Percentiles rank a stretch among this genome's conserved stretches.
These are phyloP conservation scores for Alternaria brassicicola DNA, from an alignment of 2,329 filamentous ascomycete species.

Conservation along the genomic window DNA sequence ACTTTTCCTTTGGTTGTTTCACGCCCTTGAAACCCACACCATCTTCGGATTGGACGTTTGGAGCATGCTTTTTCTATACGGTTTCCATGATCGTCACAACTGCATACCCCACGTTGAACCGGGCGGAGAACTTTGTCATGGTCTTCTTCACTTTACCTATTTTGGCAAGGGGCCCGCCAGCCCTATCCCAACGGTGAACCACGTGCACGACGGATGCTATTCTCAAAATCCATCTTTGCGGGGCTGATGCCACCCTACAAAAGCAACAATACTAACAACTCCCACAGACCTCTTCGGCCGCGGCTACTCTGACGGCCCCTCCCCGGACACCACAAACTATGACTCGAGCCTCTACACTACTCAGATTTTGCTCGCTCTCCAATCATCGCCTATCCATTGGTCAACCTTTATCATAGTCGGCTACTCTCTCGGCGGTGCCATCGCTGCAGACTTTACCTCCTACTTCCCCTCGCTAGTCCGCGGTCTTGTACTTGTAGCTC, in stretches of 20 bases:
- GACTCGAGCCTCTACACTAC: constrained; percentile 74
- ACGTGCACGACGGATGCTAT: constrained; percentile 8
- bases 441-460: constrained; percentile 71
- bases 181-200: constrained; percentile 14
- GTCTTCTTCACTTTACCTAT: constrained; percentile 3
- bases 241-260: not conserved
- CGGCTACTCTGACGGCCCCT: constrained; percentile 76
- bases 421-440: constrained; percentile 80
- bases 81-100: not conserved
- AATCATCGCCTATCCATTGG: constrained; percentile 66
- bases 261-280: constrained; percentile 8
- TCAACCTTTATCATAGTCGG: constrained; percentile 72
- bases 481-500: constrained; percentile 76
- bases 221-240: not conserved
- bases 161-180: constrained; percentile 12
- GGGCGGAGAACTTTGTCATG: constrained; percentile 3
- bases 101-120: constrained; percentile 10
- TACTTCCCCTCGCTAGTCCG: constrained; percentile 72
- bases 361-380: constrained; percentile 73
- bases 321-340: constrained; percentile 65
- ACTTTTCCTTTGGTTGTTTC: not conserved
- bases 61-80: not conserved
- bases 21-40: not conserved
- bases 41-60: not conserved
- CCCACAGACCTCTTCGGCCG: constrained; percentile 71